Evolutionary conservation across 495 filamentous ascomycete species (phyloP), one percentile per base, ranked within the genome.

Genomic region (Aspergillus nidulans): DNA sequence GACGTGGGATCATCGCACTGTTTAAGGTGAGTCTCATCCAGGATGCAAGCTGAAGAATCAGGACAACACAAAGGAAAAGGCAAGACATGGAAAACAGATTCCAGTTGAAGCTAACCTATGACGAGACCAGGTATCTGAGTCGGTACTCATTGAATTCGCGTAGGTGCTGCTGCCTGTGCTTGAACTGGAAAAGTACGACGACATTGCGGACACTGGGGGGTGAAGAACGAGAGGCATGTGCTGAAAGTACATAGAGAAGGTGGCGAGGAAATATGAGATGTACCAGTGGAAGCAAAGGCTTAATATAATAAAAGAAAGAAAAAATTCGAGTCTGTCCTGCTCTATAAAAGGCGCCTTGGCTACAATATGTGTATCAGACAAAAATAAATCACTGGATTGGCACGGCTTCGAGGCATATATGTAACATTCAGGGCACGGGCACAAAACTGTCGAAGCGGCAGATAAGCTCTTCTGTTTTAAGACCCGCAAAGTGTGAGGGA

Each of bases 91-190:
- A 21, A 25, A 23, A 24, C 16, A 50, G 19, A 47, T 66, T 43
- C 42, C 41, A 52, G 46, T 58, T 63, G 56, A 40, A 67, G 72
- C 73, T 74, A 46, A 77, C 74, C 73, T 76, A 49, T 68, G 64
- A 57, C 68, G 71, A 69, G 71, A 70, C 59, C 69, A 64, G 28
- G 67, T 57, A 57, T 76, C 72, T 24, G 69, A 58, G 56, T 68
- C 70, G 49, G 65, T 61, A 57, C 65, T 69, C 41, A 65, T 52
- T 18, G 72, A 66, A 48, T 65, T 58, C 51, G 66, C 67, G 49
- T 66, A 67, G 47, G 70, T 68, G 41, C 63, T 58, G 36, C 69
- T 59, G 32, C 61, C 62, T 55, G 65, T 59, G 57, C 67, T 63
- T 23, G 63, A 56, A 54, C 64, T 62, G 28, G 73, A 69, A 28